Evolutionary conservation across 202 grass and related monocot species (phyloP).

Genomic region (Panicum virgatum): DNA sequence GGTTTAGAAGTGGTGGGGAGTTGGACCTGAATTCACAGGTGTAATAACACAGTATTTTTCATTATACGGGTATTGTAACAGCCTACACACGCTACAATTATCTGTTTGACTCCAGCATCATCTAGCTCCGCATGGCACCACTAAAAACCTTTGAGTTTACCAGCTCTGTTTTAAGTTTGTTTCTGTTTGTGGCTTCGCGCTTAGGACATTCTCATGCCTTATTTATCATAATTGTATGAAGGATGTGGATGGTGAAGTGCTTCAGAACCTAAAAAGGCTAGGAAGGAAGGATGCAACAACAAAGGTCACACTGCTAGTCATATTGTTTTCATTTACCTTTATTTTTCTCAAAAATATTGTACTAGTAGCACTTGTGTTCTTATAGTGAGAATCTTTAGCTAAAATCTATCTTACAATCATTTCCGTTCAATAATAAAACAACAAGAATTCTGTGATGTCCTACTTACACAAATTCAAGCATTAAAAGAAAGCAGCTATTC

Average conservation of each 20-base stretch:
- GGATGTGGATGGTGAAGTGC: conserved; percentile 82
- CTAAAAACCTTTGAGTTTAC: background rate
- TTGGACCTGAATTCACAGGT: background rate
- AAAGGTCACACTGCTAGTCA: conserved; percentile 58
- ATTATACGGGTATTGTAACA: background rate
- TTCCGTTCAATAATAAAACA: background rate
- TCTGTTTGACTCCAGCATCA: background rate
- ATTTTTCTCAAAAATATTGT: background rate
- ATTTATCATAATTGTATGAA: conserved; percentile 30
- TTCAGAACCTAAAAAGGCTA: conserved; percentile 84
- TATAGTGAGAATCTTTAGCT: background rate
- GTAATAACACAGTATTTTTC: background rate
- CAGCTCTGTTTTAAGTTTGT: conserved; percentile 2
- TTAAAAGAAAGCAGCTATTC: too few species aligned
- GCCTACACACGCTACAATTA: background rate
- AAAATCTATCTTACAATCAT: background rate
- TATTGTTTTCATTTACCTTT: background rate
- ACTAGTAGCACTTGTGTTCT: background rate
- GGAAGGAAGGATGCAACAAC: conserved; percentile 95
- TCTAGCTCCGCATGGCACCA: background rate
- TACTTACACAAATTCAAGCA: background rate
- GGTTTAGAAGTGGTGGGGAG: background rate
- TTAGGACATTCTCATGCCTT: conserved; percentile 6
- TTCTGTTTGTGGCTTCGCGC: background rate
- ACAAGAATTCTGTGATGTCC: background rate